phyloP scores from a whole-genome alignment of 306 rosid species.

The Abrus precatorius region DNA sequence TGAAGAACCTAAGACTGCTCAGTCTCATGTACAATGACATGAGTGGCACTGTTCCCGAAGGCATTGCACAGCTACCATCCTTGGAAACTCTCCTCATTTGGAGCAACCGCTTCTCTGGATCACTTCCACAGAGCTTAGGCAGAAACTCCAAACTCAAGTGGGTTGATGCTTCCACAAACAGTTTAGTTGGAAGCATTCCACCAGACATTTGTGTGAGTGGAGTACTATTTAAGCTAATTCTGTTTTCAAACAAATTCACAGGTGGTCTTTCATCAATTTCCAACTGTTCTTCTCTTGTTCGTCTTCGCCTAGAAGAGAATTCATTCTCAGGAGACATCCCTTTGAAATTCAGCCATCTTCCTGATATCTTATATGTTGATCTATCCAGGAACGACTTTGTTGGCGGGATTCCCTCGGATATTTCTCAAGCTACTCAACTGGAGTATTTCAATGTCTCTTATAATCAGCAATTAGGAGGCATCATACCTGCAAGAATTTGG shows the following conservation, averaged over 20 bases:
- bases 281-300: slow-evolving; percentile 89
- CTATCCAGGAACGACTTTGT: slow-evolving; percentile 73
- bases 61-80: slow-evolving; percentile 80
- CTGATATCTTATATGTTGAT: slow-evolving; percentile 73
- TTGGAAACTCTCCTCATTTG: slow-evolving; percentile 88
- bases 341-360: slow-evolving; percentile 68
- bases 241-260: slow-evolving; percentile 82
- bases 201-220: slow-evolving; percentile 69
- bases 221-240: slow-evolving; percentile 69
- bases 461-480: slow-evolving; percentile 69
- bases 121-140: slow-evolving; percentile 78
- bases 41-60: slow-evolving; percentile 76
- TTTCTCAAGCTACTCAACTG: slow-evolving; percentile 68
- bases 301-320: slow-evolving; percentile 89
- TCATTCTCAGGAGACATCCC: slow-evolving; percentile 73
- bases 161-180: slow-evolving; percentile 89
- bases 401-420: slow-evolving; percentile 84
- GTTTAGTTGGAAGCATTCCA: slow-evolving; percentile 76
- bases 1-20: slow-evolving; percentile 73
- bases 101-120: slow-evolving; percentile 80
- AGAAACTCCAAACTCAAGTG: slow-evolving; percentile 78
- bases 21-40: slow-evolving; percentile 90
- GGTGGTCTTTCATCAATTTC: slow-evolving; percentile 73
- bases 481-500: slow-evolving; percentile 71
- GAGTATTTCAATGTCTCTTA: slow-evolving; percentile 77